phyloP scores from a whole-genome alignment of 2,329 filamentous ascomycete genomes.

The Ophiosphaerella korrae region DNA sequence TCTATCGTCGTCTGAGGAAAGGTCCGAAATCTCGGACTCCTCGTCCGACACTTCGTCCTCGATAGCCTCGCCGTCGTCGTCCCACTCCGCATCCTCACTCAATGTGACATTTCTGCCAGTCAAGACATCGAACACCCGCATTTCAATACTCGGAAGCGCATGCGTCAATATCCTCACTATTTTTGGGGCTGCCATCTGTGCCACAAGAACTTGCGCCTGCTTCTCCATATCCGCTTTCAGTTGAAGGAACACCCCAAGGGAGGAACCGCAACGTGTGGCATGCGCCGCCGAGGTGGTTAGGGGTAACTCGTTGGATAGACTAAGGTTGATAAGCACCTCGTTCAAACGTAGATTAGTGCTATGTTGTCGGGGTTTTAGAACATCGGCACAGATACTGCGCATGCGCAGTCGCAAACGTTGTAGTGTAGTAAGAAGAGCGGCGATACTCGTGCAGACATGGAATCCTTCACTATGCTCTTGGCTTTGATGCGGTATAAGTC shows the following conservation, averaged over 20 bases:
- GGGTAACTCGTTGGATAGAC: conserved; percentile 20
- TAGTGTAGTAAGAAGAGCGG: conserved; percentile 47
- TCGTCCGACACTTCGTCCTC: conserved; percentile 23
- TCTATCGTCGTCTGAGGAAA: conserved; percentile 18
- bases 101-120: conserved; percentile 20
- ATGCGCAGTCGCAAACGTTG: conserved; percentile 27
- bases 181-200: conserved; percentile 25
- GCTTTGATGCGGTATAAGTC: conserved; percentile 12
- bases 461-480: conserved; percentile 17
- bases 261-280: conserved; percentile 18
- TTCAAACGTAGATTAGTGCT: conserved; percentile 23
- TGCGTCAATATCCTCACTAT: conserved; percentile 28
- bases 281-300: conserved; percentile 14
- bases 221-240: conserved; percentile 24
- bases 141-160: conserved; percentile 19
- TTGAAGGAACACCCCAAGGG: conserved; percentile 9
- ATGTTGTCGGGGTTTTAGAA: conserved; percentile 21
- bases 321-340: conserved; percentile 28
- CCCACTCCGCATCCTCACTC: conserved; percentile 23
- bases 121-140: conserved; percentile 27
- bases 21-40: conserved; percentile 20
- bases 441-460: conserved; percentile 53
- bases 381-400: conserved; percentile 24
- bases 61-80: conserved; percentile 26
- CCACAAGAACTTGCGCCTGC: conserved; percentile 25